Percentiles rank a stretch among this genome's conserved stretches.
These are phyloP conservation scores for Cucumis hystrix DNA, from an alignment of 306 rosid species.

Conservation along the genomic window DNA sequence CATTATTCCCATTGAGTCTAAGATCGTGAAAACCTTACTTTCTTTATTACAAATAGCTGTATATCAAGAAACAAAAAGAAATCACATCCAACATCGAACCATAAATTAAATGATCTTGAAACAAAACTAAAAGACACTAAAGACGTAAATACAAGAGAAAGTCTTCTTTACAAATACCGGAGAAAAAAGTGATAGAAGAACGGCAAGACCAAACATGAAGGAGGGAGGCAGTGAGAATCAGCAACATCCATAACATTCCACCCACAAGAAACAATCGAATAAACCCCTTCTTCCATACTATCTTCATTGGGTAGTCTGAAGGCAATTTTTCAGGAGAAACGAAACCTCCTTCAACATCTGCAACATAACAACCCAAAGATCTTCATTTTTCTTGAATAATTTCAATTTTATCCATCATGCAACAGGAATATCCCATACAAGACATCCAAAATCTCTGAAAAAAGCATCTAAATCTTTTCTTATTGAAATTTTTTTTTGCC, in stretches of 20 bases:
- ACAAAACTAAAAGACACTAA: slow-evolving; percentile 2
- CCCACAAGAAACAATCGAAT: slow-evolving; percentile 71
- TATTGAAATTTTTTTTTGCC: too few relatives aligned
- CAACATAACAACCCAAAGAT: slow-evolving; percentile 17
- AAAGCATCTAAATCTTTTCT: too few relatives aligned
- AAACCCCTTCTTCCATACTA: slow-evolving; percentile 85
- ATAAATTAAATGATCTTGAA: slow-evolving; percentile 1
- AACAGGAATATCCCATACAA: not conserved
- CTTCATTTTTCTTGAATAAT: slow-evolving; percentile 5
- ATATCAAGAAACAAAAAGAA: slow-evolving; percentile 21
- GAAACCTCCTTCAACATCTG: slow-evolving; percentile 54
- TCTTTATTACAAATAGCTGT: slow-evolving; percentile 91
- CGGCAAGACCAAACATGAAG: slow-evolving; percentile 94
- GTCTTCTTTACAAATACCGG: slow-evolving; percentile 34
- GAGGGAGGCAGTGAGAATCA: slow-evolving; percentile 71
- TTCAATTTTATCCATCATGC: not conserved
- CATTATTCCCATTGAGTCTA: slow-evolving; percentile 58
- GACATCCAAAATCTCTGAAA: not conserved
- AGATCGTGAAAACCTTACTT: slow-evolving; percentile 59
- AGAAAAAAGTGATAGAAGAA: slow-evolving; percentile 57
- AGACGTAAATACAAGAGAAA: not conserved
- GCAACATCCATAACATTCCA: slow-evolving; percentile 87
- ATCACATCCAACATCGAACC: not conserved
- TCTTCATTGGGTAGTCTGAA: slow-evolving; percentile 61
- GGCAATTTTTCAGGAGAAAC: slow-evolving; percentile 37